Base-by-base conservation (phyloP, 768 basidiomycete species). In the Candolleomyces efflorescens region DNA sequence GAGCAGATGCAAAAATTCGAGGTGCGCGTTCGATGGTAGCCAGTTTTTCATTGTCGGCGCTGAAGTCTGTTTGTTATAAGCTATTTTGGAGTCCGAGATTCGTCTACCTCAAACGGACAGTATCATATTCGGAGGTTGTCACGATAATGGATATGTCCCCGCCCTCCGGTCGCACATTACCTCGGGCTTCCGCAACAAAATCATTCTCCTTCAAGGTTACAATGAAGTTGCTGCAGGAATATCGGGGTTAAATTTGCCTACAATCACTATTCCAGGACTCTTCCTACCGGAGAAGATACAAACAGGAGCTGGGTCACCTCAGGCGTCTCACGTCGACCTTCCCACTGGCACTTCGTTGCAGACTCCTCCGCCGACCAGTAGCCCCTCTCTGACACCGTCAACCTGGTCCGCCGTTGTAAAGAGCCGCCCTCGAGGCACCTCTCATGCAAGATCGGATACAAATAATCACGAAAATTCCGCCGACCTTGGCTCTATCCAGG, bases 1-100 rank as follows among this genome's bases (percentile, higher is more conserved):
- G 82, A 4, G 87, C 86, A 27, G 88, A 90, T 68, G 79, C 83
- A 44, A 90, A 90, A 70, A 81, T 90, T 66, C 87, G 86, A 78
- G 85, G 88, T 87, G 62, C 52, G 67, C 32, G n/a, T 32, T 32
- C 32, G 6, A 5, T 32, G 32, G 6, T 32, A 11, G 6, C 5
- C 11, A 5, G 32, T 32, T 5, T 11, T 2, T 32, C 32, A 32
- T 7, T 15, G 59, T 32, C 56, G 54, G 52, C 5, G 10, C 3
- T 20, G 15, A 39, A 12, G 27, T 23, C 22, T 37, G 11, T 49
- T 39, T 37, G 11, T 49, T 39, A 60, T 15, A 39, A 85, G 70
- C 78, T 60, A 79, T 79, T 63, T 75, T 88, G 27, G 80, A 83
- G 60, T 81, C 84, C 56, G 83, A 84, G 63, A 81, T 84, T 43